Evolutionary conservation across 2,329 filamentous ascomycete genomes (phyloP).

Genomic region (Fusarium drepaniforme): DNA sequence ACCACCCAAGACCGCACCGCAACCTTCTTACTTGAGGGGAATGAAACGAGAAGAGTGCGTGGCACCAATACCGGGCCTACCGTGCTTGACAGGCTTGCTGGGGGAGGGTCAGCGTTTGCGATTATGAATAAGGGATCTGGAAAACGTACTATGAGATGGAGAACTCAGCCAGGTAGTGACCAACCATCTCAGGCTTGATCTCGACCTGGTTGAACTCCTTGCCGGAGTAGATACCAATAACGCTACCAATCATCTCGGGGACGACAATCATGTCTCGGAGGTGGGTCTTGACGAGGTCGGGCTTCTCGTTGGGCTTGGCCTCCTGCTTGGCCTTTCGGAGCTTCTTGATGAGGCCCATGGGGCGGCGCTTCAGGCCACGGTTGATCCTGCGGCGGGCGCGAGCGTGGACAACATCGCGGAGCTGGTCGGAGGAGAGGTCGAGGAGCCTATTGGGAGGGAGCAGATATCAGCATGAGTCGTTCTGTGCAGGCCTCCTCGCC

Average conservation of each 20-base stretch:
- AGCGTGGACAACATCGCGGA: slow-evolving; percentile 99
- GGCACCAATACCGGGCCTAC: slow-evolving; percentile 99
- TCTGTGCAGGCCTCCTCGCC: slow-evolving; percentile 7
- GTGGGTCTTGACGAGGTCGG: slow-evolving; percentile 98
- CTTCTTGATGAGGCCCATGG: slow-evolving; percentile 99
- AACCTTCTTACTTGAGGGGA: slow-evolving; percentile 95
- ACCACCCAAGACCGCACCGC: slow-evolving; percentile 60
- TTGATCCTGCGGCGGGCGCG: slow-evolving; percentile 99
- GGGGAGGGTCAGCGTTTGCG: slow-evolving; percentile 60
- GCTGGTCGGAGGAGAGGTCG: slow-evolving; percentile 97
- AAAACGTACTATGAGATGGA: slow-evolving; percentile 97
- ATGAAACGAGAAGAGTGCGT: slow-evolving; percentile 99
- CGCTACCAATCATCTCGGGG: slow-evolving; percentile 99
- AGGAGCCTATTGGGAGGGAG: slow-evolving; percentile 77
- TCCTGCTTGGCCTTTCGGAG: slow-evolving; percentile 99
- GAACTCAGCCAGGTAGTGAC: slow-evolving; percentile 99
- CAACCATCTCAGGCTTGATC: slow-evolving; percentile 99
- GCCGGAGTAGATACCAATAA: slow-evolving; percentile 99
- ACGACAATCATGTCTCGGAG: slow-evolving; percentile 99
- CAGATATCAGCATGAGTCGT: slow-evolving; percentile 38
- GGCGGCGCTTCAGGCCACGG: slow-evolving; percentile 99
- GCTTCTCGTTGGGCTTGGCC: slow-evolving; percentile 99
- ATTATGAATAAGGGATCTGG: neutral
- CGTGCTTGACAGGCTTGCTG: slow-evolving; percentile 99
- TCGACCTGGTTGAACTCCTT: slow-evolving; percentile 99